These are phyloP conservation scores for Termitomyces sp. DNA, from an alignment of 768 basidiomycete genomes.

Conservation along the genomic window DNA sequence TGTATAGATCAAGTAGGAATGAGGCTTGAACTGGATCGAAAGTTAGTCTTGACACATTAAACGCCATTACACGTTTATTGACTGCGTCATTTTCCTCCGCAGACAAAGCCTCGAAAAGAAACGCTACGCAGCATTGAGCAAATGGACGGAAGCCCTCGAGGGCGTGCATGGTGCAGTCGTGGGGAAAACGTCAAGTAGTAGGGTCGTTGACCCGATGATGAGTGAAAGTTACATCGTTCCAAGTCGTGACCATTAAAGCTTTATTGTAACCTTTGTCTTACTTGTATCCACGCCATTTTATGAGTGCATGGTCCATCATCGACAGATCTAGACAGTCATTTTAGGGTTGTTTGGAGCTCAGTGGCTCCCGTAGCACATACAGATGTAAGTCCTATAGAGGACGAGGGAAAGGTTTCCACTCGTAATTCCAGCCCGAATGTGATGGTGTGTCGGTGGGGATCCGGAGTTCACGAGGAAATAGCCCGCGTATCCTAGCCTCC, in stretches of 20 bases:
- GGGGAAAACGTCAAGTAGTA: constrained; percentile 51
- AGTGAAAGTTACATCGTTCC: constrained; percentile 10
- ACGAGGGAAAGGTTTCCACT: constrained; percentile 68
- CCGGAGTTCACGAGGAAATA: constrained; percentile 85
- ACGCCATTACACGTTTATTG: not conserved
- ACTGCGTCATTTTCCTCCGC: not conserved
- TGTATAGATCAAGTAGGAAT: constrained; percentile 96
- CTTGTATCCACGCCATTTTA: not conserved
- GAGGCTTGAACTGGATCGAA: constrained; percentile 83
- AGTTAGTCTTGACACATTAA: constrained; percentile 41
- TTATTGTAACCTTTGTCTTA: constrained; percentile 8
- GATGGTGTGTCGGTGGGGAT: constrained; percentile 85
- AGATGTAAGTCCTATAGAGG: constrained; percentile 32
- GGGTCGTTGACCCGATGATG: constrained; percentile 30
- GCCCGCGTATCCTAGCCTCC: constrained; percentile 72
- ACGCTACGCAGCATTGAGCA: constrained; percentile 73
- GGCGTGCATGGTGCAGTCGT: constrained; percentile 73
- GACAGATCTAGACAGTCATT: not conserved
- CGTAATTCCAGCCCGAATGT: constrained; percentile 78
- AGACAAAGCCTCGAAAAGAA: constrained; percentile 88
- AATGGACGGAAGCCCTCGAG: constrained; percentile 81
- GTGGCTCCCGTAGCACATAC: constrained; percentile 5
- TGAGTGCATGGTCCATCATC: not conserved
- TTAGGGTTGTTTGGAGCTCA: not conserved
- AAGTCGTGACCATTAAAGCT: constrained; percentile 10